Evolutionary conservation across 148 eudicot species (phyloP).

Genomic region (Silene uniflora): DNA sequence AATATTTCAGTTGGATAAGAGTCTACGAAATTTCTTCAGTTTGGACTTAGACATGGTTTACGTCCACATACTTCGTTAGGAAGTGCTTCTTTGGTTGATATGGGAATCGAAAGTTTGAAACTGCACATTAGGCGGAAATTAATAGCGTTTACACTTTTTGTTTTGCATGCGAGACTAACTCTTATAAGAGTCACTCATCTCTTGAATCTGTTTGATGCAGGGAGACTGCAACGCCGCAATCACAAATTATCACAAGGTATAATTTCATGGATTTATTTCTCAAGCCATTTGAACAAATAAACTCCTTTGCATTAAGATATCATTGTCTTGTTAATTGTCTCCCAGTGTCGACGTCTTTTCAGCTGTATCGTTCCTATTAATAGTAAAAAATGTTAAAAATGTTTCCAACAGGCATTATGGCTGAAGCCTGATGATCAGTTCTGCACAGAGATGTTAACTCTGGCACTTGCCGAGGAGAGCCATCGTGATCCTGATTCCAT

Average conservation of each 20-base stretch:
- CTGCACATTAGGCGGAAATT: too few relatives aligned
- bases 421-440: constrained; percentile 81
- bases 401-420: constrained; percentile 63
- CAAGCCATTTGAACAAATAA: too few relatives aligned
- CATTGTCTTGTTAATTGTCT: not conserved
- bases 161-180: too few relatives aligned
- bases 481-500: constrained; percentile 39
- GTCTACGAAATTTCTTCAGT: not conserved
- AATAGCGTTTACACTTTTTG: too few relatives aligned
- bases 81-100: too few relatives aligned
- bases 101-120: too few relatives aligned
- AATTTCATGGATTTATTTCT: not conserved
- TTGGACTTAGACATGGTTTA: not conserved
- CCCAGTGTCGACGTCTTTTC: not conserved
- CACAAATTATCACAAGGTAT: constrained; percentile 89
- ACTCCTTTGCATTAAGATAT: not conserved
- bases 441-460: constrained; percentile 88
- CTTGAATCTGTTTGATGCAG: constrained; percentile 37
- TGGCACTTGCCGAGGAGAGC: constrained; percentile 66
- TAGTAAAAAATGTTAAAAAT: not conserved
- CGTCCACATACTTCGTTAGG: not conserved
- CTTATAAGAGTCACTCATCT: not conserved
- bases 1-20: not conserved
- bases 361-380: not conserved
- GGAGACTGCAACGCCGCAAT: constrained; percentile 67